These are phyloP conservation scores for Solioccasus polychromus DNA, from an alignment of 768 basidiomycete genomes.

Conservation along the genomic window DNA sequence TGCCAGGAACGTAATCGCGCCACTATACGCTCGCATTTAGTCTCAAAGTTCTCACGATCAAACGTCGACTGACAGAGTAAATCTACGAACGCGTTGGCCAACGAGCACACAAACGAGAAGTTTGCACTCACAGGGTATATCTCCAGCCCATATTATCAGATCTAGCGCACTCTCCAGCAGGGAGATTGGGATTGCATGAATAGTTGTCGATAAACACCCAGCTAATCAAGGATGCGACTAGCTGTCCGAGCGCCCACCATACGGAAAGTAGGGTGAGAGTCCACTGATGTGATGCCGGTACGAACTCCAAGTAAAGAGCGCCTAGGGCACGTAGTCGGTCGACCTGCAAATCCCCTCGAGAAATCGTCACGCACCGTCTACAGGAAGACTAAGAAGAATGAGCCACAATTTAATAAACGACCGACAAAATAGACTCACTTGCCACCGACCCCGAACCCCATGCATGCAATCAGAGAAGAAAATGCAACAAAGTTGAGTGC, in stretches of 20 bases:
- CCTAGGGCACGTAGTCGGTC: constrained; percentile 25
- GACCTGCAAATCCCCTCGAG: neutral
- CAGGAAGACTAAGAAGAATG: constrained; percentile 35
- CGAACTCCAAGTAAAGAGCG: constrained; percentile 44
- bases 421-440: constrained; percentile 35
- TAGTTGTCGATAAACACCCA: constrained; percentile 58
- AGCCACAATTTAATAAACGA: constrained; percentile 8
- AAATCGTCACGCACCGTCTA: constrained; percentile 39
- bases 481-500: constrained; percentile 45
- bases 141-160: constrained; percentile 61
- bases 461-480: constrained; percentile 43
- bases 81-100: constrained; percentile 23
- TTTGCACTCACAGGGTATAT: constrained; percentile 42
- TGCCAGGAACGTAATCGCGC: constrained; percentile 47
- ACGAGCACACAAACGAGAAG: neutral
- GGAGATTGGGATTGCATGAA: constrained; percentile 41
- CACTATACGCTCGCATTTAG: constrained; percentile 28
- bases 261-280: constrained; percentile 53
- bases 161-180: constrained; percentile 41
- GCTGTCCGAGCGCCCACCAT: constrained; percentile 53
- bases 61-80: constrained; percentile 36
- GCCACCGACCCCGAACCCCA: constrained; percentile 52
- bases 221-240: constrained; percentile 48
- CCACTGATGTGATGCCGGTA: constrained; percentile 47
- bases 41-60: neutral